These are phyloP conservation scores for Tricladium varicosporioides DNA, from an alignment of 2,329 filamentous ascomycete genomes.

Conservation along the genomic window DNA sequence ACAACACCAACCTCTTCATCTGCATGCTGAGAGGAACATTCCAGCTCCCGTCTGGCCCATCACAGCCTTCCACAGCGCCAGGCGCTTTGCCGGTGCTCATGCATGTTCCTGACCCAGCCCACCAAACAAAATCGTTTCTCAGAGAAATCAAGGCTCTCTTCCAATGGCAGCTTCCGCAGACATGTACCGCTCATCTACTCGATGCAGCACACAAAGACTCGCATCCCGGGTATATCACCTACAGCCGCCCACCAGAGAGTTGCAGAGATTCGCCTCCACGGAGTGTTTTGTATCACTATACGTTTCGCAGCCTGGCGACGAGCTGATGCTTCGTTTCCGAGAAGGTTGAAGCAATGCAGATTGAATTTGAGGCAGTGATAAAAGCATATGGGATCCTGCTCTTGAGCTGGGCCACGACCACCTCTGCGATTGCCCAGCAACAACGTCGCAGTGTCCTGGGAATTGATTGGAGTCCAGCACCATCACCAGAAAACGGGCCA, in stretches of 20 bases:
- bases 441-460: constrained; percentile 21
- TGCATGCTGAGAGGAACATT: constrained; percentile 7
- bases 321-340: constrained; percentile 16
- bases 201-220: constrained; percentile 6
- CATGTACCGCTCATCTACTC: constrained; percentile 11
- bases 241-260: constrained; percentile 14
- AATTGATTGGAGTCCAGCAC: constrained; percentile 55
- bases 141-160: neutral
- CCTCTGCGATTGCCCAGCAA: constrained; percentile 20
- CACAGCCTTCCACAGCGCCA: constrained; percentile 9
- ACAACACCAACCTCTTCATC: constrained; percentile 6
- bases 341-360: constrained; percentile 23
- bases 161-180: constrained; percentile 14
- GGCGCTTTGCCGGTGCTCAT: constrained; percentile 25
- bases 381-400: constrained; percentile 18
- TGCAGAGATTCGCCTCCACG: constrained; percentile 21
- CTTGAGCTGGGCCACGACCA: constrained; percentile 17
- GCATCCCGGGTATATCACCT: constrained; percentile 25
- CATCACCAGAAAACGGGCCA: constrained; percentile 59
- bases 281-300: constrained; percentile 28
- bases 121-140: constrained; percentile 8
- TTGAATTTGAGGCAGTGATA: constrained; percentile 21
- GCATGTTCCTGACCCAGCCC: constrained; percentile 22
- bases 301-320: constrained; percentile 28
- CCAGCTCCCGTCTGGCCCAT: constrained; percentile 5